phyloP scores from a whole-genome alignment of 768 basidiomycete species.

The Tricholoma sp. region DNA sequence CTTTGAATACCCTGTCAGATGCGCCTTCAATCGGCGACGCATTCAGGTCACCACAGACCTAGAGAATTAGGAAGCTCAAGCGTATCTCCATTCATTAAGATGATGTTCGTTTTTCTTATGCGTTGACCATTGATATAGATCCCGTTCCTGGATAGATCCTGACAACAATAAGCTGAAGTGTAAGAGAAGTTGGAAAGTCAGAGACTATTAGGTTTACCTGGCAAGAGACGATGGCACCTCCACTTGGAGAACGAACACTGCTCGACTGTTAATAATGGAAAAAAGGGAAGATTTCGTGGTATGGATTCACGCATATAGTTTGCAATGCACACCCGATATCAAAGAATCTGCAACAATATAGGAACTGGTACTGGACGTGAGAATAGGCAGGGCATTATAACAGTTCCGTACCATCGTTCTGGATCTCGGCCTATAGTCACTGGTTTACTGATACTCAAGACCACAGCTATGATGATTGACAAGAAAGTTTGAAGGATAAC shows the following conservation, averaged over 20 bases:
- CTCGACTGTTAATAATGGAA: conserved; percentile 5
- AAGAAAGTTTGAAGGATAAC: not conserved
- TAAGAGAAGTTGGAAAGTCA: not conserved
- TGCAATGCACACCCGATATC: conserved; percentile 72
- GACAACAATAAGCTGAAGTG: not conserved
- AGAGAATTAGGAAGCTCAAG: conserved; percentile 65
- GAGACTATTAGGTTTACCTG: conserved; percentile 40
- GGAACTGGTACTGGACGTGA: conserved; percentile 29
- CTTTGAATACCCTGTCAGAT: conserved; percentile 29
- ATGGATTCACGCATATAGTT: conserved; percentile 67
- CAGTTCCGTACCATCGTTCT: conserved; percentile 47
- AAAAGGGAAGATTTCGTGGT: not conserved
- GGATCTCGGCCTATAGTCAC: conserved; percentile 69
- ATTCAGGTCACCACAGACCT: conserved; percentile 29
- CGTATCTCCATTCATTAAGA: conserved; percentile 73
- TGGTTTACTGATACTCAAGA: conserved; percentile 57
- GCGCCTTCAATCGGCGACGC: not conserved
- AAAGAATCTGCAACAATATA: conserved; percentile 60
- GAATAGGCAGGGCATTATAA: not conserved
- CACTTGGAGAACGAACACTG: conserved; percentile 66
- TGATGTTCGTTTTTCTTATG: conserved; percentile 60
- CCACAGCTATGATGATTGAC: conserved; percentile 37
- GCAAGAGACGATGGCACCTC: conserved; percentile 74
- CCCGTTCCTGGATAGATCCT: conserved; percentile 81
- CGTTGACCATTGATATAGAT: conserved; percentile 63